Evolutionary conservation across 768 basidiomycete genomes (phyloP).

Genomic region (Serendipita sp.): DNA sequence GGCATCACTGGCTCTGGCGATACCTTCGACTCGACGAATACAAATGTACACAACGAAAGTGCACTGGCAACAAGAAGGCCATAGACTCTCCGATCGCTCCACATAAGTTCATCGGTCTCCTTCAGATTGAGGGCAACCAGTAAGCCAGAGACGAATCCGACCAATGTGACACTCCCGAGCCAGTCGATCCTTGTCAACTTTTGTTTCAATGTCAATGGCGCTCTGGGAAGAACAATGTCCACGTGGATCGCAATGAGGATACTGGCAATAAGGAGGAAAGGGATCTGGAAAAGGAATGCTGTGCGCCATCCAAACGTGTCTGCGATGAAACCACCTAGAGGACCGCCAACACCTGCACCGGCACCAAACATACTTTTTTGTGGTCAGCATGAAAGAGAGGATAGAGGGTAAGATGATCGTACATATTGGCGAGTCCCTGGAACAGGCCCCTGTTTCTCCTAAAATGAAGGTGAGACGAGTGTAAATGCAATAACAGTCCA

Average conservation of each 20-base stretch:
- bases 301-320: slow-evolving; percentile 75
- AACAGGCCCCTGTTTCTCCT: slow-evolving; percentile 80
- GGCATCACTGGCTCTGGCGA: slow-evolving; percentile 86
- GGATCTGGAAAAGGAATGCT: slow-evolving; percentile 78
- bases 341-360: slow-evolving; percentile 54
- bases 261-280: slow-evolving; percentile 57
- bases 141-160: slow-evolving; percentile 48
- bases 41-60: slow-evolving; percentile 41
- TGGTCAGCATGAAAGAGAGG: neutral
- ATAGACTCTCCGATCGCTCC: slow-evolving; percentile 57
- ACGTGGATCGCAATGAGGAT: slow-evolving; percentile 59
- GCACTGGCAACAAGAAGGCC: slow-evolving; percentile 45
- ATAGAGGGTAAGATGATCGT: slow-evolving; percentile 15
- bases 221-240: slow-evolving; percentile 57
- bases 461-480: slow-evolving; percentile 8
- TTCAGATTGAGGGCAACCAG: slow-evolving; percentile 66
- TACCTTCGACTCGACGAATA: slow-evolving; percentile 63
- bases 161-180: slow-evolving; percentile 68
- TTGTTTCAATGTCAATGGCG: slow-evolving; percentile 35
- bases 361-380: slow-evolving; percentile 58
- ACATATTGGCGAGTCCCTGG: slow-evolving; percentile 86
- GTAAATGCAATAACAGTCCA: neutral
- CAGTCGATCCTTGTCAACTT: slow-evolving; percentile 73
- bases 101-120: slow-evolving; percentile 59
- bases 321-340: slow-evolving; percentile 70